phyloP scores from a whole-genome alignment of 768 basidiomycete species.

The Lactifluus volemus region DNA sequence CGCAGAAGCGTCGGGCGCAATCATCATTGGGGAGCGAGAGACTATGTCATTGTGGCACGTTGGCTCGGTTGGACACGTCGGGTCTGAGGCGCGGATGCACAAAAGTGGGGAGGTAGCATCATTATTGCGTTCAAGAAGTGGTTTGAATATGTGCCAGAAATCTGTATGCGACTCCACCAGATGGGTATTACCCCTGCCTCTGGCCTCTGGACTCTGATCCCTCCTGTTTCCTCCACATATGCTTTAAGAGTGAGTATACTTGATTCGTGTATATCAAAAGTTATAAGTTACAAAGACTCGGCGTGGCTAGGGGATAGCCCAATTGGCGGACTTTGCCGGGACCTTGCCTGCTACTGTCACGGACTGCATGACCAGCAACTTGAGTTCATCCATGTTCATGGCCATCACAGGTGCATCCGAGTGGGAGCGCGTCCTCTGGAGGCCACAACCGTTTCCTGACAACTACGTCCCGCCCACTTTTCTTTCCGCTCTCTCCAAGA shows the following conservation, averaged over 20 bases:
- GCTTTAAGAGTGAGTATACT: neutral
- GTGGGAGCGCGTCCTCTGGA: slow-evolving; percentile 81
- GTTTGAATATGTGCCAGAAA: slow-evolving; percentile 6
- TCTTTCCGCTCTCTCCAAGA: slow-evolving; percentile 66
- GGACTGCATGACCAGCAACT: too few species aligned
- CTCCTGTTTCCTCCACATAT: neutral
- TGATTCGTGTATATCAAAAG: too few species aligned
- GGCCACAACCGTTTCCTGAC: slow-evolving; percentile 65
- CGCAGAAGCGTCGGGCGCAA: too few species aligned
- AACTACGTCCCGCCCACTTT: slow-evolving; percentile 80
- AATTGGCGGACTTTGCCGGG: too few species aligned
- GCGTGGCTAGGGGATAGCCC: too few species aligned
- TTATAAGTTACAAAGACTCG: too few species aligned
- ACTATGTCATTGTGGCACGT: too few species aligned
- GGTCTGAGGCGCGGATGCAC: slow-evolving; percentile 30
- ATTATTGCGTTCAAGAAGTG: neutral
- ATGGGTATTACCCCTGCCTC: neutral
- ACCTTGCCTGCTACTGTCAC: too few species aligned
- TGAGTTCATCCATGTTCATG: neutral
- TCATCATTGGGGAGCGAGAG: too few species aligned
- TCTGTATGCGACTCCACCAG: neutral
- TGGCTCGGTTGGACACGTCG: slow-evolving; percentile 27
- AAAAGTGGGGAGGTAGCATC: slow-evolving; percentile 31
- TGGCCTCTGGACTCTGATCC: neutral
- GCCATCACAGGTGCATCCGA: neutral